Evolutionary conservation across 2,329 filamentous ascomycete species (phyloP).

Genomic region (Colletotrichum echinochloae): DNA sequence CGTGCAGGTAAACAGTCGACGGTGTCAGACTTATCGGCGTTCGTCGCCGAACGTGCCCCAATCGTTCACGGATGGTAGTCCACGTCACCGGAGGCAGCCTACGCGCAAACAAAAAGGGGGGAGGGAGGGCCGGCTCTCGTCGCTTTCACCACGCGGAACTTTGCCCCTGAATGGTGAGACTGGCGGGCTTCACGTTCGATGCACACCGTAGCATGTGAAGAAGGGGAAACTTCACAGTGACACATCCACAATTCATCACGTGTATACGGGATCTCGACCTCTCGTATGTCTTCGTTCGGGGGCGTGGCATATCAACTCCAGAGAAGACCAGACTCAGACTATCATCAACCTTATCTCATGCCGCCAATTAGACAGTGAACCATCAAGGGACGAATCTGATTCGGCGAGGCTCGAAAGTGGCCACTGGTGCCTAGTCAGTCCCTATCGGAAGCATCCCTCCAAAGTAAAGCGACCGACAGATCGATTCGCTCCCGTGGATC

Average conservation of each 20-base stretch:
- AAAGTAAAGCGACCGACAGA: neutral
- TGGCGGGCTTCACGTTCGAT: too few relatives aligned
- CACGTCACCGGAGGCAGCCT: slow-evolving; percentile 5
- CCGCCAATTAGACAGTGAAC: neutral
- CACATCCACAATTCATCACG: neutral
- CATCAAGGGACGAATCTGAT: neutral
- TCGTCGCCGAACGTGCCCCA: neutral
- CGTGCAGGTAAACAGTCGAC: neutral
- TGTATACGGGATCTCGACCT: neutral
- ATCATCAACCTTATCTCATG: neutral
- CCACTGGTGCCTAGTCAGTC: slow-evolving; percentile 8
- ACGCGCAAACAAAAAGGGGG: too few relatives aligned
- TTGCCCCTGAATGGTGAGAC: too few relatives aligned
- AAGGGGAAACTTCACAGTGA: neutral
- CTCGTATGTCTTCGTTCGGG: too few relatives aligned
- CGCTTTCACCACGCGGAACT: neutral
- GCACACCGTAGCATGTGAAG: neutral
- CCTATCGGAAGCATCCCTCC: neutral
- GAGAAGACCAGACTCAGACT: too few relatives aligned
- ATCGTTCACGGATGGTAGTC: neutral
- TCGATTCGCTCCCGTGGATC: slow-evolving; percentile 8
- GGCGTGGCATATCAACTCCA: neutral
- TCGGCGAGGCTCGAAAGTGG: neutral
- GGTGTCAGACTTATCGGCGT: too few relatives aligned
- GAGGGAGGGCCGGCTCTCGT: neutral